A percentile compares a stretch with the other conserved stretches of the same genome.
Evolutionary conservation across 352 stramenopile genomes (phyloP).

Genomic region (Phytophthora melonis): DNA sequence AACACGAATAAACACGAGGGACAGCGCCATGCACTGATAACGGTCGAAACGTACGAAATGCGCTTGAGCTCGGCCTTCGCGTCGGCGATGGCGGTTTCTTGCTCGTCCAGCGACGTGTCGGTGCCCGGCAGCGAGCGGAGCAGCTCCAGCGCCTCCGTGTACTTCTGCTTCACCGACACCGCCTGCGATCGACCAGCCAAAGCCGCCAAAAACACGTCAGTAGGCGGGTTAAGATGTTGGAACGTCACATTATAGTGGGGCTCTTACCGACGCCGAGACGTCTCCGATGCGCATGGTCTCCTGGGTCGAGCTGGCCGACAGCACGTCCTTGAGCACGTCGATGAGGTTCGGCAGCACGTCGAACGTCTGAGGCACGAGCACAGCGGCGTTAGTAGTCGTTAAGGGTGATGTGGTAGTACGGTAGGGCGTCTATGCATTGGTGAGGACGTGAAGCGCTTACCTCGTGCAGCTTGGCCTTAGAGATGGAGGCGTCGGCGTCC

Average conservation of each 20-base stretch:
- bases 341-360: slow-evolving; percentile 86
- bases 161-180: slow-evolving; percentile 81
- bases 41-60: slow-evolving; percentile 61
- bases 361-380: slow-evolving; percentile 55
- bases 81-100: slow-evolving; percentile 74
- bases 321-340: slow-evolving; percentile 87
- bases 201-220: not conserved
- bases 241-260: too few species aligned
- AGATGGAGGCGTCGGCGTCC: slow-evolving; percentile 50
- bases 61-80: slow-evolving; percentile 80
- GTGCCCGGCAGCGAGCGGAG: slow-evolving; percentile 77
- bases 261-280: slow-evolving; percentile 75
- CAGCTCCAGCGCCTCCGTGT: slow-evolving; percentile 70
- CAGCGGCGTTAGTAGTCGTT: not conserved
- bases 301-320: slow-evolving; percentile 76
- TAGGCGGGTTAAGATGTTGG: too few species aligned
- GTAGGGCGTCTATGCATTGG: not conserved
- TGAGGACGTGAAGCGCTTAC: slow-evolving; percentile 18
- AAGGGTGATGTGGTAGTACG: too few species aligned
- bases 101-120: slow-evolving; percentile 81
- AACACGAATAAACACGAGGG: not conserved
- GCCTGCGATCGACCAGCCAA: slow-evolving; percentile 43
- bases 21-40: not conserved
- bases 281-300: slow-evolving; percentile 84
- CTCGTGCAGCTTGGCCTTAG: slow-evolving; percentile 78